These are phyloP conservation scores for Cystofilobasidium ferigula DNA, from an alignment of 768 basidiomycete species.

Conservation along the genomic window DNA sequence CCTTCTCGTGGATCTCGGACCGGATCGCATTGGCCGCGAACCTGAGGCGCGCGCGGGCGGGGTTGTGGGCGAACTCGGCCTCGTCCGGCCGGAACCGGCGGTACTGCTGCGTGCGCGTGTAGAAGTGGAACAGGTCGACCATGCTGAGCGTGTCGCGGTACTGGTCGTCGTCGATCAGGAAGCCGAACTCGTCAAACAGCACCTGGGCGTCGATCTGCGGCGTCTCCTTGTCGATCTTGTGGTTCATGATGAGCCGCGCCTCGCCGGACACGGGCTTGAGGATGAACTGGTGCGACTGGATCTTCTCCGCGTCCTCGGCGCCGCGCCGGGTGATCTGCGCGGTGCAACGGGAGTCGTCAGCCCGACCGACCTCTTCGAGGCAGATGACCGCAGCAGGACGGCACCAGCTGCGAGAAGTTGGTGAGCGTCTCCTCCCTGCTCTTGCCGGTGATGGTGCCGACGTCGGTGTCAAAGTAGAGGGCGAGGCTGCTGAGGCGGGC, in stretches of 20 bases:
- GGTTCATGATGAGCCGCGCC: constrained; percentile 75
- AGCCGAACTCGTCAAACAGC: constrained; percentile 82
- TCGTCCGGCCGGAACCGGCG: constrained; percentile 62
- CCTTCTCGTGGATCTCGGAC: constrained; percentile 69
- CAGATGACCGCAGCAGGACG: background rate
- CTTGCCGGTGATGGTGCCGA: constrained; percentile 61
- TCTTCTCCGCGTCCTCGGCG: constrained; percentile 28
- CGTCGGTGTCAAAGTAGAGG: constrained; percentile 90
- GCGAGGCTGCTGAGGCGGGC: constrained; percentile 77
- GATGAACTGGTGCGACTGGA: constrained; percentile 69
- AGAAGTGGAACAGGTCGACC: constrained; percentile 93
- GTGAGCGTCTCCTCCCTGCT: constrained; percentile 34
- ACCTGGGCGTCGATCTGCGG: constrained; percentile 81
- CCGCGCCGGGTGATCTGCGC: constrained; percentile 48
- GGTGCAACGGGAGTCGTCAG: constrained; percentile 10
- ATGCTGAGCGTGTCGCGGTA: constrained; percentile 87
- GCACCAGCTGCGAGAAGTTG: constrained; percentile 16
- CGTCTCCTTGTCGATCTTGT: constrained; percentile 57
- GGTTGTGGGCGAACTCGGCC: constrained; percentile 51
- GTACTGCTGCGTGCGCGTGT: constrained; percentile 66
- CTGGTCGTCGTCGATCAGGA: constrained; percentile 82
- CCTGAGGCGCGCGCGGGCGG: constrained; percentile 55
- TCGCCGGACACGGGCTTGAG: constrained; percentile 91
- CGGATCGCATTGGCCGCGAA: constrained; percentile 74
- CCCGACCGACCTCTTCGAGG: no score